Conservation (phyloP, 164 flowering plant species). For the Taxillus chinensis region DNA sequence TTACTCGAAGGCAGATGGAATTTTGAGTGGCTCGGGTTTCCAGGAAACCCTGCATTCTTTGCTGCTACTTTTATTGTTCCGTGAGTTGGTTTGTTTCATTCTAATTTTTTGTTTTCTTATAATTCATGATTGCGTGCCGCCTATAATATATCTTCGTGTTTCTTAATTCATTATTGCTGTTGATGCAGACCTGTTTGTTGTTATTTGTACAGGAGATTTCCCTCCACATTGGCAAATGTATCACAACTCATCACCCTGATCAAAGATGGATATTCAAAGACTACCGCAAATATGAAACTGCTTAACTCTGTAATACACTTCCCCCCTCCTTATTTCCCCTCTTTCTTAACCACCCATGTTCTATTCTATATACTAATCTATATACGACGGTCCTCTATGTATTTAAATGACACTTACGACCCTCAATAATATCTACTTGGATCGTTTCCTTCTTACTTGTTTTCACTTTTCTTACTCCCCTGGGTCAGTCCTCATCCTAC, state of each 20-base stretch:
- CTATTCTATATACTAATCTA: no score
- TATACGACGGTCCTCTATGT: no score
- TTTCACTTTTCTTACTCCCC: neutral
- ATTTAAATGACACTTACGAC: no score
- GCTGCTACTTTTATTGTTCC: slow-evolving; percentile 56
- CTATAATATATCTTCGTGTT: no score
- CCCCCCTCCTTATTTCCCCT: neutral
- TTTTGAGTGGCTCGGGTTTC: slow-evolving; percentile 69
- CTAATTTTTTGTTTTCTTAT: neutral
- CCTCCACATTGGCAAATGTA: slow-evolving; percentile 51
- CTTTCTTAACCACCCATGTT: no score
- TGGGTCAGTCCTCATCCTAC: neutral
- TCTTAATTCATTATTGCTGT: no score
- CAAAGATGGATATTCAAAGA: slow-evolving; percentile 56
- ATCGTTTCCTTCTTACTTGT: neutral
- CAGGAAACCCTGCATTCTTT: slow-evolving; percentile 59
- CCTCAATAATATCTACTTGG: neutral
- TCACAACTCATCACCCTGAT: slow-evolving; percentile 52
- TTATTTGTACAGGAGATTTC: slow-evolving; percentile 58
- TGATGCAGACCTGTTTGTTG: neutral
- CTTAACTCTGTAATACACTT: slow-evolving; percentile 49
- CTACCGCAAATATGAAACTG: slow-evolving; percentile 48
- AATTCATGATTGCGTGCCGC: neutral
- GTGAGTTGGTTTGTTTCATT: slow-evolving; percentile 28
- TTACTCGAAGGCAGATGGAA: slow-evolving; percentile 85